Base-by-base conservation (phyloP, 2,329 filamentous ascomycete genomes). In the Fusarium clavum region DNA sequence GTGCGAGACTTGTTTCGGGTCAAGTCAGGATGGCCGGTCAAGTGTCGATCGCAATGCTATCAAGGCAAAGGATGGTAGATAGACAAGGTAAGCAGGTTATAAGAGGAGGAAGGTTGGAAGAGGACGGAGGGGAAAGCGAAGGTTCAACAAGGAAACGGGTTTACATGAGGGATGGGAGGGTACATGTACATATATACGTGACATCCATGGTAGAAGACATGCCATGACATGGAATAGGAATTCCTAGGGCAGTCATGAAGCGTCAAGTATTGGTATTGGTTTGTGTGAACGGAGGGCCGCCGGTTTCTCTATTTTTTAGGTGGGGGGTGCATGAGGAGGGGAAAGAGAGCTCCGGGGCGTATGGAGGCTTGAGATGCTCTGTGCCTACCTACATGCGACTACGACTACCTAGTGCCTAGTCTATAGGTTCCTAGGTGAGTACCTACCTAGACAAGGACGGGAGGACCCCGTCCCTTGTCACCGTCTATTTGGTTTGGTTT, bases 161-260 rank as follows among this genome's bases (percentile, higher is more conserved):
- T 58, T 67, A 32, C 41, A 58, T 53, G 34, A 40, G 57, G 57
- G 53, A 52, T 52, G 61, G 62, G 52, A 70, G 48, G 61, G 56
- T 32, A 54, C 44, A 64, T 60, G 56, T 62, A 69, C 56, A 69
- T 69, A 70, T 63, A 57, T 69, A 67, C 44, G 18, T 53, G 49
- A 53, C 49, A 43, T 43, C 49, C 49, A 41, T 41, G 32, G n/a
- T 9, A 27, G 32, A 29, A 24, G 34, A 27, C 13, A 69, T 63
- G 29, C 29, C 24, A 64, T 29, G 61, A 25, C 60, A 57, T 64
- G 29, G 27, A 48, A 45, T 64, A 24, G 20, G 34, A 24, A 30
- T 32, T 25, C 40, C 30, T 25, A 58, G 47, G 46, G 55, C 40
- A 43, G 46, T 22, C 30, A 27, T 25, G 45, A 49, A 40, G 27